Base-by-base conservation (phyloP, 495 filamentous ascomycete species). In the Jackrogersella minutella region DNA sequence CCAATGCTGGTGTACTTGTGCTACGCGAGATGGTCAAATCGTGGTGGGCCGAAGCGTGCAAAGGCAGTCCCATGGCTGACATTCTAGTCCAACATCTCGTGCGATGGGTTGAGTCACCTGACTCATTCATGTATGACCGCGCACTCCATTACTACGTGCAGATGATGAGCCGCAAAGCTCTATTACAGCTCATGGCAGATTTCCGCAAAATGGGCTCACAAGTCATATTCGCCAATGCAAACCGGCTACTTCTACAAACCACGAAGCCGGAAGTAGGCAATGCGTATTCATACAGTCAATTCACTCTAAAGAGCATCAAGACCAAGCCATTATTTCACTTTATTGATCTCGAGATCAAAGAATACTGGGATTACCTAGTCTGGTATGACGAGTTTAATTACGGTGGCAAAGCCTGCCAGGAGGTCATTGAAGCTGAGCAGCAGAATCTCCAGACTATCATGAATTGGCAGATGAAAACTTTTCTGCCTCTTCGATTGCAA, bases 371-470 rank as follows among this genome's bases (percentile, higher is more conserved):
- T 73, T 98, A 97, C 75, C 87, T 99, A 0, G 88, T 97, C n/a
- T 99, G 95, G 95, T 97, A 97, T 64, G 95, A 99, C 74, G 93
- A 97, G 77, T 95, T 93, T 80, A 99, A 99, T 77, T 97, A 97
- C 74, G 95, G 95, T 53, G 95, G 95, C 56, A 97, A 95, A 72
- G 96, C 92, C 2, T 95, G 91, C 71, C 84, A 87, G 28, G 86
- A 95, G 67, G 91, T 97, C 9, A 82, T 90, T 24, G 95, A 96
- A 72, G 75, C 73, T 17, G 94, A 97, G 49, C 85, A 91, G 28
- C 93, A 97, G 74, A 81, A 86, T n/a, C 84, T 99, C 16, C 91
- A 96, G 65, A 94, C 89, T 33, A 88, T 98, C 74, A 97, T 98
- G 95, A 91, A 96, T 74, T 99, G 96, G 96, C 96, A 98, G 75